Base-by-base conservation (phyloP, 441 rosid species). In the Hura crepitans region DNA sequence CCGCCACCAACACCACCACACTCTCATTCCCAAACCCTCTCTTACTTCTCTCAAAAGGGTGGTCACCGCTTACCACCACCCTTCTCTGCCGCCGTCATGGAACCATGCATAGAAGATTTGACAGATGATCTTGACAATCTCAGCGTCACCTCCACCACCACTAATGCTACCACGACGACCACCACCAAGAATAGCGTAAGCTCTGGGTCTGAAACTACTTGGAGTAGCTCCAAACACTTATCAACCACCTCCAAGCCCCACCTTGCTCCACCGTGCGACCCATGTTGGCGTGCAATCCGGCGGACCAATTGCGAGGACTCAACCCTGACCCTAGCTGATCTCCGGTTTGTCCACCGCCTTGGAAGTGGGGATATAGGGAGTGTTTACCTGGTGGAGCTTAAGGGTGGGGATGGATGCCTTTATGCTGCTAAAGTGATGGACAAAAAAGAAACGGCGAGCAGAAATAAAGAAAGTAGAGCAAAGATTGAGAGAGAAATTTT, bases 371-470 rank as follows among this genome's bases (percentile, higher is more conserved):
- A 89, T 84, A 82, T 93, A 61, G 82, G 90, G 22, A 80, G 85
- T 64, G 87, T 83, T 69, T 90, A 86, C 46, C 87, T 93, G 33
- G 98, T 93, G 33, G 75, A 72, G 72, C 49, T 75, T 17, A 79
- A 60, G 60, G 77, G 56, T 0, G 84, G 94, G 47, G 87, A 96
- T 51, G 75, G 75, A 31, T 79, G 76, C 49, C 27, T 83, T 12
- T 81, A 88, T 43, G 96, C 98, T 0, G 96, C 96, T 31, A 94
- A 94, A 56, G 97, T 94, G 22, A 89, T 91, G 98, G 96, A 93
- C 75, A 91, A 83, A 76, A 86, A 85, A 35, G 97, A 93, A 75
- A 86, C 88, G 46, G 92, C 85, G 25, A 76, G 81, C 30, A 73
- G 96, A 64, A 91, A 84, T 71, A 93, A 93, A 74, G 92, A 88